A percentile compares a stretch with the other conserved stretches of the same genome.
Evolutionary conservation across 2,329 filamentous ascomycete species (phyloP).

Genomic region (Colletotrichum truncatum): DNA sequence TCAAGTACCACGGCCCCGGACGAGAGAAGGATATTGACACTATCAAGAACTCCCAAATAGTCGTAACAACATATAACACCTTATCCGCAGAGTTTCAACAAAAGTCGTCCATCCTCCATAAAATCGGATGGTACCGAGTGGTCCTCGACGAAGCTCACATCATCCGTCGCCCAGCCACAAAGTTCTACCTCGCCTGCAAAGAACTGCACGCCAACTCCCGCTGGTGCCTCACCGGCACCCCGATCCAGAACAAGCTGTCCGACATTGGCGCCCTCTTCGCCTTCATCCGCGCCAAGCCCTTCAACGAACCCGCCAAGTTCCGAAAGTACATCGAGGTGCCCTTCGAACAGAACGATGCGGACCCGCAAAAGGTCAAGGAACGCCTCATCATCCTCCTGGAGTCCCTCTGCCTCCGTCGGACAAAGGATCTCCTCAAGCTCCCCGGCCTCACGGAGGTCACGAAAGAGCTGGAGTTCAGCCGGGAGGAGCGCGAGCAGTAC

Average conservation of each 20-base stretch:
- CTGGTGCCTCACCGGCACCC: constrained; percentile 64
- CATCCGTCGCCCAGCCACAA: constrained; percentile 54
- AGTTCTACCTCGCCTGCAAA: constrained; percentile 50
- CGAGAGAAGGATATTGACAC: constrained; percentile 35
- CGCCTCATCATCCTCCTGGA: constrained; percentile 45
- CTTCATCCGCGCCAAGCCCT: constrained; percentile 54
- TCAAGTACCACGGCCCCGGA: constrained; percentile 48
- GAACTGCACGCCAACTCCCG: constrained; percentile 52
- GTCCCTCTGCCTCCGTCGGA: constrained; percentile 51
- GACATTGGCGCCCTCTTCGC: constrained; percentile 61
- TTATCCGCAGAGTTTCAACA: constrained; percentile 45
- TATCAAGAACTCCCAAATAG: constrained; percentile 47
- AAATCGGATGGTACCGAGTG: constrained; percentile 50
- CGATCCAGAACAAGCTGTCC: constrained; percentile 61
- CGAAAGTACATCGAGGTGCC: constrained; percentile 53
- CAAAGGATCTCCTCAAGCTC: constrained; percentile 49
- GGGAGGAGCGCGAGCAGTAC: constrained; percentile 43
- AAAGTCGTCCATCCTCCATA: constrained; percentile 37
- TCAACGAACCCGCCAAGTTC: constrained; percentile 50
- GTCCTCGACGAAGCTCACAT: constrained; percentile 59
- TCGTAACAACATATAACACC: constrained; percentile 59
- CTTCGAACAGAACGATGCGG: constrained; percentile 39
- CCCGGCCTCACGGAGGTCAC: constrained; percentile 37
- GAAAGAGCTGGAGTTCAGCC: constrained; percentile 42
- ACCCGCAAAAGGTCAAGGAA: constrained; percentile 33